Evolutionary conservation across 768 basidiomycete species (phyloP), one percentile per base, ranked within the genome.

Genomic region (Sistotremastrum suecicum): DNA sequence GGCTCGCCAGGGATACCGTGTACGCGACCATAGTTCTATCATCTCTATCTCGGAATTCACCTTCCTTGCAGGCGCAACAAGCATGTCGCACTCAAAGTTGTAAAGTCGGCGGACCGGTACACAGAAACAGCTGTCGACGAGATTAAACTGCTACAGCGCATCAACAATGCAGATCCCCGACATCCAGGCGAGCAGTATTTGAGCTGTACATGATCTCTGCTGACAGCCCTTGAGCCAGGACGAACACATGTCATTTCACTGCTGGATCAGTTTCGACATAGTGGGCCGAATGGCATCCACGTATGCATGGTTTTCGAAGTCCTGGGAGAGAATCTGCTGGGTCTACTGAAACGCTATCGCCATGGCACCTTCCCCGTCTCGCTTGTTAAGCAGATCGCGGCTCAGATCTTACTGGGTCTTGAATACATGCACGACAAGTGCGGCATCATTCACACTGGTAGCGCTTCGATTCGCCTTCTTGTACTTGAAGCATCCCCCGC

Each of bases 41-140:
- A 20, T 67, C 65, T 38, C 8, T 9, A 32, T 32, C 7, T 29
- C 5, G 7, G 5, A 8, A 12, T 37, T 35, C 32, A 7, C 37
- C 34, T 5, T 7, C 11, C 3, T 47, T 56, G 58, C 34, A 42
- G 40, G 28, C 32, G n/a, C 7, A 9, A 42, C n/a, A 10, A n/a
- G 10, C 36, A 47, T 34, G 46, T 47, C 41, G 46, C 46, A 3
- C 42, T 47, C 1, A 47, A 47, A 37, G 34, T 47, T 31, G 34
- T 41, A n/a, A 29, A 29, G 34, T 20, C 9, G 7, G 36, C 34
- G 5, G 12, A 47, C 9, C 63, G 67, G 51, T 68, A 68, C 56
- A 69, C 68, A 29, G 68, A 70, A 47, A 70, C 68, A 4, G 67
- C 67, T 1, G 55, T 67, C 39, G 68, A 70, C 56, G 67, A 69